Percentiles rank a stretch among this genome's conserved stretches.
Conservation (phyloP, 2,329 filamentous ascomycete species). For the Talaromyces sp. region DNA sequence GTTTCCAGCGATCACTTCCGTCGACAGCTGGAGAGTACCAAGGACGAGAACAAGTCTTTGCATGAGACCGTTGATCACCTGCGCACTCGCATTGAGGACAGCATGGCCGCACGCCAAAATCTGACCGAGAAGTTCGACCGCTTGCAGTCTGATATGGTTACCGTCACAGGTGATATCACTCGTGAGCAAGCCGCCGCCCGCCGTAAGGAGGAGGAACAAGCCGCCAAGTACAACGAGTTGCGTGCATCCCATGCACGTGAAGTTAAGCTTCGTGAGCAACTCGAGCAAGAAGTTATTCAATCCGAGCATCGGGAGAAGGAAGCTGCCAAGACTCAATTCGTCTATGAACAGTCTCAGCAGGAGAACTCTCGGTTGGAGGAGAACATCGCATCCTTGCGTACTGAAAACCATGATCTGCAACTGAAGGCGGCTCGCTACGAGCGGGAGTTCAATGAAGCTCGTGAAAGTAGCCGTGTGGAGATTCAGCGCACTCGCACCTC, state of each 20-base stretch:
- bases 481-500: conserved; percentile 77
- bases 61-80: conserved; percentile 73
- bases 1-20: conserved; percentile 62
- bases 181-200: conserved; percentile 79
- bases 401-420: conserved; percentile 70
- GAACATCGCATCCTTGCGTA: conserved; percentile 51
- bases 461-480: conserved; percentile 76
- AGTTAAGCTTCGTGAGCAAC: conserved; percentile 62
- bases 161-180: conserved; percentile 75
- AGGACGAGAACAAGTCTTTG: conserved; percentile 70
- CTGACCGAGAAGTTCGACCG: conserved; percentile 83
- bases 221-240: conserved; percentile 57
- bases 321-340: conserved; percentile 75
- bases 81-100: conserved; percentile 79
- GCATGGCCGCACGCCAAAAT: conserved; percentile 77
- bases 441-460: conserved; percentile 80
- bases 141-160: conserved; percentile 84
- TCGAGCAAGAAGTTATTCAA: conserved; percentile 62
- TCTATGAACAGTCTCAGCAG: conserved; percentile 67
- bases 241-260: conserved; percentile 67
- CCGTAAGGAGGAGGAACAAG: conserved; percentile 65
- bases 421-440: conserved; percentile 70
- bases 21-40: conserved; percentile 53
- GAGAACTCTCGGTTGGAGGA: conserved; percentile 67
- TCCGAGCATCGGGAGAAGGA: conserved; percentile 73